phyloP scores from a whole-genome alignment of 1,284 basidiomycete genomes.

The Puccinia coronata region DNA sequence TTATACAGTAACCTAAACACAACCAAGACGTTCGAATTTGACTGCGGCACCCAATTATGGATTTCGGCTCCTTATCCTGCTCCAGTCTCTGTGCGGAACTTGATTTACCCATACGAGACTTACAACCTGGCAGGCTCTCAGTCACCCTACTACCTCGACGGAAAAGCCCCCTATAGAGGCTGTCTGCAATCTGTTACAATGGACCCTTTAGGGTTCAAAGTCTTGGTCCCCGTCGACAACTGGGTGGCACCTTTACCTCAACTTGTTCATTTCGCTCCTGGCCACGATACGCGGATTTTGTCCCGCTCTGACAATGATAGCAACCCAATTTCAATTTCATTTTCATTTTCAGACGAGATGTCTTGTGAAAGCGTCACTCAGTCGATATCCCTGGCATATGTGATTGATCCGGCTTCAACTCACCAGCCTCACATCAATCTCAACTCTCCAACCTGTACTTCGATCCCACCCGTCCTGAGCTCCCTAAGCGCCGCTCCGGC shows the following conservation, averaged over 20 bases:
- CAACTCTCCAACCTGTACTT: slow-evolving; percentile 67
- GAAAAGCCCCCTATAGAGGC: slow-evolving; percentile 68
- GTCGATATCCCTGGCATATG: slow-evolving; percentile 65
- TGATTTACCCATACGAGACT: slow-evolving; percentile 79
- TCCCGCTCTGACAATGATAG: slow-evolving; percentile 64
- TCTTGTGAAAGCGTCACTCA: slow-evolving; percentile 69
- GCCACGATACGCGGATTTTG: slow-evolving; percentile 75
- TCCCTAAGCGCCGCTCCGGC: slow-evolving; percentile 60
- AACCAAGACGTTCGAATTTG: slow-evolving; percentile 54
- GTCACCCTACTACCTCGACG: slow-evolving; percentile 66
- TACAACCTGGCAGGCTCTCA: slow-evolving; percentile 69
- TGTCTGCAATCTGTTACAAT: slow-evolving; percentile 70
- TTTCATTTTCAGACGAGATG: slow-evolving; percentile 79
- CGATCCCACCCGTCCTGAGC: slow-evolving; percentile 63
- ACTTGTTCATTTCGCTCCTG: slow-evolving; percentile 75
- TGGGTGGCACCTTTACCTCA: slow-evolving; percentile 73
- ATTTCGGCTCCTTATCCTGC: slow-evolving; percentile 69
- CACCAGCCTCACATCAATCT: slow-evolving; percentile 63
- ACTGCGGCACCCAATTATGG: slow-evolving; percentile 56
- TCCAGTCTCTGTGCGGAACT: slow-evolving; percentile 68
- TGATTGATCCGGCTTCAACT: slow-evolving; percentile 40
- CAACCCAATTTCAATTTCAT: slow-evolving; percentile 67
- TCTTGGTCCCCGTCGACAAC: slow-evolving; percentile 68
- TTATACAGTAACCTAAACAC: slow-evolving; percentile 47
- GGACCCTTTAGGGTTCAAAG: slow-evolving; percentile 76